Percentiles rank a stretch among this genome's conserved stretches.
phyloP scores from a whole-genome alignment of 2,329 filamentous ascomycete species.

The Mariannaea elegans region DNA sequence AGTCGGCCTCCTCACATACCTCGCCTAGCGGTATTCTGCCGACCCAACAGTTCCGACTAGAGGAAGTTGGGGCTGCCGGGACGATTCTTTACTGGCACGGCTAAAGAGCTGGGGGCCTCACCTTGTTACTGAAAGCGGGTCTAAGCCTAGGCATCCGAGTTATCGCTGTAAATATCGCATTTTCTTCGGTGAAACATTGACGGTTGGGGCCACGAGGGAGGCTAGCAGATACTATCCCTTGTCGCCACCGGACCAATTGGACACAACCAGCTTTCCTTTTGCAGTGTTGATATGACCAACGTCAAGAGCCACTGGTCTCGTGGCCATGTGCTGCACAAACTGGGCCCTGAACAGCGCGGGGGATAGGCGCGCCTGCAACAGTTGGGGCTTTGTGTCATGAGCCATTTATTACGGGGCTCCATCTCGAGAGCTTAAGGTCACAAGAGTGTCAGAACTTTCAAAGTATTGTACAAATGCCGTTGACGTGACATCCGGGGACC shows the following conservation, averaged over 20 bases:
- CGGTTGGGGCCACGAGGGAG: slow-evolving; percentile 19
- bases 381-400: slow-evolving; percentile 9
- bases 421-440: background rate
- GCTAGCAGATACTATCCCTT: slow-evolving; percentile 21
- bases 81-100: slow-evolving; percentile 41
- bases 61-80: slow-evolving; percentile 26
- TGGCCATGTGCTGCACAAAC: slow-evolving; percentile 12
- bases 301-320: slow-evolving; percentile 18
- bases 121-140: slow-evolving; percentile 30
- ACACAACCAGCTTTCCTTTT: slow-evolving; percentile 15
- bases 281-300: slow-evolving; percentile 15
- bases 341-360: slow-evolving; percentile 16
- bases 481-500: background rate
- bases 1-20: slow-evolving; percentile 5
- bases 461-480: background rate
- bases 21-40: slow-evolving; percentile 34
- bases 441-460: background rate
- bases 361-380: slow-evolving; percentile 24
- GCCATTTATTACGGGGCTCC: slow-evolving; percentile 5
- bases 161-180: slow-evolving; percentile 24
- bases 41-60: slow-evolving; percentile 31
- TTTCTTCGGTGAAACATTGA: slow-evolving; percentile 20
- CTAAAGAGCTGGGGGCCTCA: slow-evolving; percentile 34
- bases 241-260: slow-evolving; percentile 38
- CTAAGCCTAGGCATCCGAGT: slow-evolving; percentile 30